Percentiles rank a stretch among this genome's conserved stretches.
Evolutionary conservation across 306 rosid genomes (phyloP).

Genomic region (Arachis stenosperma): DNA sequence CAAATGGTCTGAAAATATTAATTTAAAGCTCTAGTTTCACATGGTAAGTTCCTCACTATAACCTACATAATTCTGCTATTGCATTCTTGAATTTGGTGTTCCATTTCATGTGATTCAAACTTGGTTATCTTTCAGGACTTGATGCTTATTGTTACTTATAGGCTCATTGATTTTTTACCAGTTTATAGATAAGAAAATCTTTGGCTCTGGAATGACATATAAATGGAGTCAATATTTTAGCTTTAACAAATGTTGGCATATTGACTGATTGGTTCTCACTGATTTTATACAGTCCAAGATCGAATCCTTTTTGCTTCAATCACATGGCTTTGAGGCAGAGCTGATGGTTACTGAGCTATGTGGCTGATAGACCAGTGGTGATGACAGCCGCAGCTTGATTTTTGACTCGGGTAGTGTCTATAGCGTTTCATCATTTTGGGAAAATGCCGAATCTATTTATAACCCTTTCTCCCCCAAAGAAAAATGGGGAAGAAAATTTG

Average conservation of each 20-base stretch:
- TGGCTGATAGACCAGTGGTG: slow-evolving; percentile 13
- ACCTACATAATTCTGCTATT: slow-evolving; percentile 1
- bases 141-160: neutral
- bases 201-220: neutral
- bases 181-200: neutral
- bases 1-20: slow-evolving; percentile 67
- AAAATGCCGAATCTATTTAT: slow-evolving; percentile 17
- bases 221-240: neutral
- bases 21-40: slow-evolving; percentile 56
- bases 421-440: slow-evolving; percentile 31
- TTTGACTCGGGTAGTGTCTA: slow-evolving; percentile 18
- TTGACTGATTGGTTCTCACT: slow-evolving; percentile 29
- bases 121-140: neutral
- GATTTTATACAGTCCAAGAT: slow-evolving; percentile 24
- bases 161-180: slow-evolving; percentile 5
- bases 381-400: slow-evolving; percentile 12
- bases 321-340: slow-evolving; percentile 21
- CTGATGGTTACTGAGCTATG: slow-evolving; percentile 12
- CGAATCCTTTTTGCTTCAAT: slow-evolving; percentile 17
- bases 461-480: neutral
- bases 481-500: neutral
- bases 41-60: slow-evolving; percentile 47
- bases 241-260: slow-evolving; percentile 11
- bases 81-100: neutral
- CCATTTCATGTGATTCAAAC: slow-evolving; percentile 5